Conservation (phyloP, 2,329 filamentous ascomycete species). For the Botrytis fragariae region DNA sequence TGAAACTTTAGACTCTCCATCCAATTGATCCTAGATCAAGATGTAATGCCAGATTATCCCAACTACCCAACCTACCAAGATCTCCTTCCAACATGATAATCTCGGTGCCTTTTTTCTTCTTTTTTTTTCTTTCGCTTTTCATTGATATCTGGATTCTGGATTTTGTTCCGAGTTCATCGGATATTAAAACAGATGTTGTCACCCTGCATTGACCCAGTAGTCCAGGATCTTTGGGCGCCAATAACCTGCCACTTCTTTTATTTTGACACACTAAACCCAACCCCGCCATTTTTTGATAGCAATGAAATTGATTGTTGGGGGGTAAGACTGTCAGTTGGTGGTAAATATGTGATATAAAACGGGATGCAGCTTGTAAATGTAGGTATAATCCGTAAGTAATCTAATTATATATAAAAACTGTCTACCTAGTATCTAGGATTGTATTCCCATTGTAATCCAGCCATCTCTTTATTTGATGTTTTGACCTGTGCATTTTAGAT, state of each 20-base stretch:
- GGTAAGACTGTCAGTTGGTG: not conserved
- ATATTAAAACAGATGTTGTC: slow-evolving; percentile 9
- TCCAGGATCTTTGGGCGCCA: slow-evolving; percentile 15
- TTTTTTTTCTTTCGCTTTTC: not conserved
- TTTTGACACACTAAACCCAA: not conserved
- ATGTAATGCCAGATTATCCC: not conserved
- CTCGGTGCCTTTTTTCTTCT: not conserved
- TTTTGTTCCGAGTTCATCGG: not conserved
- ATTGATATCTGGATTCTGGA: not conserved
- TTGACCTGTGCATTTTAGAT: not conserved
- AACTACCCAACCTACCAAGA: not conserved
- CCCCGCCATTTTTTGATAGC: slow-evolving; percentile 7
- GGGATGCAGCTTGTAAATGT: not conserved
- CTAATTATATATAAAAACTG: not conserved
- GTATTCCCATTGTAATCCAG: not conserved
- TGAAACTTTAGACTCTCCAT: not conserved
- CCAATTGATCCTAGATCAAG: not conserved
- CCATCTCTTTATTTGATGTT: slow-evolving; percentile 1
- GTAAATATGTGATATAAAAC: not conserved
- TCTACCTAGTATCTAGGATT: not conserved
- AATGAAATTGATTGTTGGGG: not conserved
- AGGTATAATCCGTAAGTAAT: not conserved
- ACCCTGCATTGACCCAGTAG: not conserved
- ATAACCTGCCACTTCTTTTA: slow-evolving; percentile 18
- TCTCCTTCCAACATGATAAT: not conserved